Percentiles rank a stretch among this genome's conserved stretches.
Evolutionary conservation across 1,284 basidiomycete genomes (phyloP).

Genomic region (Cerioporus squamosus): DNA sequence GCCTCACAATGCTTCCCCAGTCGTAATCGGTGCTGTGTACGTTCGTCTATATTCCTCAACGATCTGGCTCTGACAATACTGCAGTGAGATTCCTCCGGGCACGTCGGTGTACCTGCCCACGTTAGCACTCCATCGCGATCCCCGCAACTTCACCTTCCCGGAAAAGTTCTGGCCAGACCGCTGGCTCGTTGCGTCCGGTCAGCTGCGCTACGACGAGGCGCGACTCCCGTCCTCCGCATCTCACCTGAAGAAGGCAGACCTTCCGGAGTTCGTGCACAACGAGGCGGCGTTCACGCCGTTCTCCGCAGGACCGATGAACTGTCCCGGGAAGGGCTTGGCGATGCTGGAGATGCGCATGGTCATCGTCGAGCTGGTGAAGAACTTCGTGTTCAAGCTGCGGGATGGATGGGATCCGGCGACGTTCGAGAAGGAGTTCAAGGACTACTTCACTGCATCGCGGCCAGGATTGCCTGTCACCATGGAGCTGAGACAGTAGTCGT

Average conservation of each 20-base stretch:
- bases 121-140: slow-evolving; percentile 36
- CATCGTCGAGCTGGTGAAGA: slow-evolving; percentile 29
- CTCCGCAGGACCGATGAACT: slow-evolving; percentile 34
- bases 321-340: slow-evolving; percentile 39
- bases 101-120: slow-evolving; percentile 28
- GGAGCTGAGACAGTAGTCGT: too few species aligned
- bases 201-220: neutral
- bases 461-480: slow-evolving; percentile 20
- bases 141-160: slow-evolving; percentile 36
- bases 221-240: neutral
- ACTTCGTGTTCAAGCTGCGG: slow-evolving; percentile 28
- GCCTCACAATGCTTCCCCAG: slow-evolving; percentile 22
- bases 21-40: slow-evolving; percentile 31
- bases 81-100: slow-evolving; percentile 33
- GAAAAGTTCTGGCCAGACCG: slow-evolving; percentile 36
- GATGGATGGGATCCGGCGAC: slow-evolving; percentile 23
- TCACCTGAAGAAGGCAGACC: neutral
- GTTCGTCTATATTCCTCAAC: neutral
- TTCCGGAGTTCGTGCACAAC: slow-evolving; percentile 25
- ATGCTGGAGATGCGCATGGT: slow-evolving; percentile 30
- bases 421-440: slow-evolving; percentile 26
- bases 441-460: slow-evolving; percentile 23
- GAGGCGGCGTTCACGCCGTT: slow-evolving; percentile 34
- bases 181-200: slow-evolving; percentile 29
- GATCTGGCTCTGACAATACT: neutral